Evolutionary conservation across 1,284 basidiomycete genomes (phyloP).

Genomic region (Malassezia yamatoensis): DNA sequence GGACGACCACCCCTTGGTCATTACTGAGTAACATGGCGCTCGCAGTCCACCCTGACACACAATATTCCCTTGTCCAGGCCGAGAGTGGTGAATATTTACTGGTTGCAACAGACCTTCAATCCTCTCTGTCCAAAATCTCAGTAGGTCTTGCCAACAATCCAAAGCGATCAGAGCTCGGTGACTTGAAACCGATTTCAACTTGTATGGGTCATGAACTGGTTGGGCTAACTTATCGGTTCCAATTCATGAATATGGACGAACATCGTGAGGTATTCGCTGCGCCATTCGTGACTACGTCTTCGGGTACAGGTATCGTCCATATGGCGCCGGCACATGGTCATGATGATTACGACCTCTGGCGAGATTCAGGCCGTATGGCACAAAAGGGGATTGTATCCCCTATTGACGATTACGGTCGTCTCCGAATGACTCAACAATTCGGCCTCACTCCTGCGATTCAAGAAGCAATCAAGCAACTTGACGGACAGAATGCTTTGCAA

Average conservation of each 20-base stretch:
- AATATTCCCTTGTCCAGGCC: slow-evolving; percentile 58
- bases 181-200: slow-evolving; percentile 18
- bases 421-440: slow-evolving; percentile 50
- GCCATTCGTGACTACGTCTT: slow-evolving; percentile 68
- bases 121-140: slow-evolving; percentile 24
- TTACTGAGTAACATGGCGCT: slow-evolving; percentile 92
- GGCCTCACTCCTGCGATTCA: background rate
- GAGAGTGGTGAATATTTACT: slow-evolving; percentile 52
- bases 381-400: slow-evolving; percentile 32
- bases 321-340: slow-evolving; percentile 87
- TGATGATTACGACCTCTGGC: slow-evolving; percentile 64
- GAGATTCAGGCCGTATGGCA: slow-evolving; percentile 23
- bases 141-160: background rate
- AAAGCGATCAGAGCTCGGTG: slow-evolving; percentile 15
- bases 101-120: slow-evolving; percentile 63
- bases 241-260: slow-evolving; percentile 55
- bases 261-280: slow-evolving; percentile 51
- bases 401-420: slow-evolving; percentile 70
- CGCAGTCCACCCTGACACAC: slow-evolving; percentile 64
- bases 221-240: slow-evolving; percentile 59
- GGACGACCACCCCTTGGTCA: slow-evolving; percentile 99
- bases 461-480: slow-evolving; percentile 53
- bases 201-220: slow-evolving; percentile 51
- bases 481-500: slow-evolving; percentile 64
- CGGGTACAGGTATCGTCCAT: slow-evolving; percentile 94